Percentiles rank a stretch among this genome's conserved stretches.
Conservation (phyloP, 139 green algal species). For the Gonium pectorale region DNA sequence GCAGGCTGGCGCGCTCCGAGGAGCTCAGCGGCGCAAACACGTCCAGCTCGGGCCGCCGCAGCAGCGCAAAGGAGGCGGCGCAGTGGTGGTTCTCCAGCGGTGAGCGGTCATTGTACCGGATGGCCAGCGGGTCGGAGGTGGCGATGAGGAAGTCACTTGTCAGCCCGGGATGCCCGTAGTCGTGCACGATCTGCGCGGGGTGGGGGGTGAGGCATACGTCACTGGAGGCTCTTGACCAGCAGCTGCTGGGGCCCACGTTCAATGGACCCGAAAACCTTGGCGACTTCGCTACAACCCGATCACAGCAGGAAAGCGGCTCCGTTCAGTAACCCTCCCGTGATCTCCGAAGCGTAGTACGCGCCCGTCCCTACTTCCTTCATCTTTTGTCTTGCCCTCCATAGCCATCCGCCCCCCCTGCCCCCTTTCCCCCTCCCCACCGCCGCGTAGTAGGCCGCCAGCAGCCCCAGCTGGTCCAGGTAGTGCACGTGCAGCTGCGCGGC, state of each 20-base stretch:
- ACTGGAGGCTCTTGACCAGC: too few species aligned
- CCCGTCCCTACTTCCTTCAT: too few species aligned
- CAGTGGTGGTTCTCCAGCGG: conserved; percentile 64
- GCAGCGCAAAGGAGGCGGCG: conserved; percentile 42
- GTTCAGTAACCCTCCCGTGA: too few species aligned
- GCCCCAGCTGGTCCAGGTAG: conserved; percentile 47
- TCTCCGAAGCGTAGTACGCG: too few species aligned
- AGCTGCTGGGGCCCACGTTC: too few species aligned
- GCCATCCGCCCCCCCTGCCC: too few species aligned
- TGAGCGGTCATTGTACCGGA: conserved; percentile 69
- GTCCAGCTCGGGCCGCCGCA: conserved; percentile 33
- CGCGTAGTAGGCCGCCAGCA: conserved; percentile 58
- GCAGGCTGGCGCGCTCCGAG: background rate
- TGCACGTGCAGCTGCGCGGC: conserved; percentile 39
- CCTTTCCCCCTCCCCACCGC: conserved; percentile 31
- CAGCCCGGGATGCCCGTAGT: conserved; percentile 56
- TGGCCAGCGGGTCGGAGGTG: conserved; percentile 48
- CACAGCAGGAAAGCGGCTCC: too few species aligned
- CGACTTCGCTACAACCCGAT: too few species aligned
- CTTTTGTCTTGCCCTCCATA: background rate
- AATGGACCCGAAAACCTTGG: too few species aligned
- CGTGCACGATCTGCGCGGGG: conserved; percentile 40
- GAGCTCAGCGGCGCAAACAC: background rate
- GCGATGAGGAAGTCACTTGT: conserved; percentile 69
- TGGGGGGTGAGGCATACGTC: background rate